Conservation (phyloP, 495 filamentous ascomycete species). For the Daldinia caldariorum region DNA sequence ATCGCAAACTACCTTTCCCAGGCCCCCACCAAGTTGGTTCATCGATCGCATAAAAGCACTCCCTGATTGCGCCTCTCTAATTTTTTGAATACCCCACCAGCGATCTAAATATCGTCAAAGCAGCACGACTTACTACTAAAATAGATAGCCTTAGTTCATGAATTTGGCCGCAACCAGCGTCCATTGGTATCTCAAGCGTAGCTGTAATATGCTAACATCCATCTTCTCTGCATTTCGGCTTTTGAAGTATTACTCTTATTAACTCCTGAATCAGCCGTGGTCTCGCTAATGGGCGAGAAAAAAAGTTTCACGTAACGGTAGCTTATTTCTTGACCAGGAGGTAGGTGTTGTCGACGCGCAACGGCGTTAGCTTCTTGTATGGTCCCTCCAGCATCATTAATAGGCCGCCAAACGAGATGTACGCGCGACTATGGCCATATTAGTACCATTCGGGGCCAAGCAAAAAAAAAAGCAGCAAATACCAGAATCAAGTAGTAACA, state of each 20-base stretch:
- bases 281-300: conserved; percentile 12
- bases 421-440: conserved; percentile 76
- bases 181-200: conserved; percentile 19
- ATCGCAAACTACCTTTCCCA: conserved; percentile 86
- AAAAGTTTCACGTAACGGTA: not conserved
- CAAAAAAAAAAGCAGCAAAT: not conserved
- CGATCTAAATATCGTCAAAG: not conserved
- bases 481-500: not conserved
- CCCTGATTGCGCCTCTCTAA: not conserved
- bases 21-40: conserved; percentile 62
- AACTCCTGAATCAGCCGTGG: conserved; percentile 25
- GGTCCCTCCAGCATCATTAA: conserved; percentile 91
- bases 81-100: conserved; percentile 1
- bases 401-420: conserved; percentile 90
- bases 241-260: conserved; percentile 16
- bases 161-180: conserved; percentile 12
- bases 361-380: conserved; percentile 91
- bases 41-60: conserved; percentile 4
- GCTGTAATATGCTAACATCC: conserved; percentile 25
- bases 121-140: conserved; percentile 13
- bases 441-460: conserved; percentile 27
- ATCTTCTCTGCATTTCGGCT: conserved; percentile 1
- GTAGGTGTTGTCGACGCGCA: conserved; percentile 93
- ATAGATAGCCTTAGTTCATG: conserved; percentile 22
- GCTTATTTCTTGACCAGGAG: conserved; percentile 88